A percentile compares a stretch with the other conserved stretches of the same genome.
Conservation (phyloP, 2,329 filamentous ascomycete genomes). For the Sarocladium kiliense region DNA sequence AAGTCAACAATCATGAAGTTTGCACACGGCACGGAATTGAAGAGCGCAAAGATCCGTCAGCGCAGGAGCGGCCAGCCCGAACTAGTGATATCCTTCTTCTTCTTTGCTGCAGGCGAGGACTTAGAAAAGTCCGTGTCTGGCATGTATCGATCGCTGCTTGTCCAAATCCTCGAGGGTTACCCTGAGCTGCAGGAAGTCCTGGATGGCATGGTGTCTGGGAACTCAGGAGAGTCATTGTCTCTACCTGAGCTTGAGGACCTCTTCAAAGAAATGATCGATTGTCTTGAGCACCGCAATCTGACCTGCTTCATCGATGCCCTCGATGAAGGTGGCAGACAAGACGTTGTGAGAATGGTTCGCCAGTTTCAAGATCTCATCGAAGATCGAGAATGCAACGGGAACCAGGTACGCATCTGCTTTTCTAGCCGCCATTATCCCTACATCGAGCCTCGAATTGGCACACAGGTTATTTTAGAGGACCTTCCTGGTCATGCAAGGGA, state of each 20-base stretch:
- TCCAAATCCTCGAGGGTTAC: slow-evolving; percentile 28
- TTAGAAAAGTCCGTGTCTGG: slow-evolving; percentile 41
- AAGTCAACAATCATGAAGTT: slow-evolving; percentile 12
- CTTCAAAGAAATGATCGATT: slow-evolving; percentile 16
- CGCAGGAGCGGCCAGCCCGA: not conserved
- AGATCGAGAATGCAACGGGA: slow-evolving; percentile 14
- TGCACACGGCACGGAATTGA: not conserved
- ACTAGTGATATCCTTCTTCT: slow-evolving; percentile 41
- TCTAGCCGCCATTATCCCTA: slow-evolving; percentile 42
- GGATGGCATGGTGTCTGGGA: too few relatives aligned
- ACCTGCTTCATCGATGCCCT: slow-evolving; percentile 33
- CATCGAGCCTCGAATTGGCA: slow-evolving; percentile 25
- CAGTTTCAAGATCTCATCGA: slow-evolving; percentile 34
- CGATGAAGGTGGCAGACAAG: slow-evolving; percentile 39
- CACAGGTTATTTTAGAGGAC: slow-evolving; percentile 26
- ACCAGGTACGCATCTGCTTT: slow-evolving; percentile 31
- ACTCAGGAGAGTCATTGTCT: too few relatives aligned
- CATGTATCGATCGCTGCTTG: slow-evolving; percentile 43
- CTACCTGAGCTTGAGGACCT: slow-evolving; percentile 16
- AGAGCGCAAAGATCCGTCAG: not conserved
- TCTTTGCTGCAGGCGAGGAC: slow-evolving; percentile 38
- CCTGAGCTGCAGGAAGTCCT: not conserved
- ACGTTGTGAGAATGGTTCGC: slow-evolving; percentile 41
- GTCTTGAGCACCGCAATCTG: slow-evolving; percentile 10
- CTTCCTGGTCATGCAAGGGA: slow-evolving; percentile 30